phyloP scores from a whole-genome alignment of 768 basidiomycete species.

The Dioszegia hungarica region DNA sequence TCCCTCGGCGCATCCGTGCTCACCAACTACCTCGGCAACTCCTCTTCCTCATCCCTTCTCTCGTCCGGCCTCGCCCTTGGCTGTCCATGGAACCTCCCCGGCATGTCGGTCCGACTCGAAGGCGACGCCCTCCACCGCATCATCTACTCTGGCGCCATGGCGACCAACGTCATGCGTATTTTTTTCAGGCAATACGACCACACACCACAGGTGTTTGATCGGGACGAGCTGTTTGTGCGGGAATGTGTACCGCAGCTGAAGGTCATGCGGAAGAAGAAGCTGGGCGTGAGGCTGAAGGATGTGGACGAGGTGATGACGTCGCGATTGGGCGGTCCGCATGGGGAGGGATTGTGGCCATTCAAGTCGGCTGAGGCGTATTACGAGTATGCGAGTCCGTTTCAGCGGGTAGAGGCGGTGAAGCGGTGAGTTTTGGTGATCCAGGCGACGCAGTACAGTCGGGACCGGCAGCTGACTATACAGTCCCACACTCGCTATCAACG shows the following conservation, averaged over 20 bases:
- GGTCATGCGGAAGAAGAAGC: conserved; percentile 12
- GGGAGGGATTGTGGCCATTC: conserved; percentile 46
- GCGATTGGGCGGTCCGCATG: conserved; percentile 37
- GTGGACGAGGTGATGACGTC: conserved; percentile 41
- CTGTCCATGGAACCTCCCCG: conserved; percentile 44
- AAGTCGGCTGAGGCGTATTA: conserved; percentile 45
- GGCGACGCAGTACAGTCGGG: background rate
- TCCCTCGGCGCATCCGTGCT: conserved; percentile 90
- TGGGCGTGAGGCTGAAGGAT: conserved; percentile 24
- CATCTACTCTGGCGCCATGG: conserved; percentile 45
- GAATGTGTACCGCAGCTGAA: conserved; percentile 16
- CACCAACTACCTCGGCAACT: conserved; percentile 81
- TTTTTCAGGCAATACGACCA: conserved; percentile 34
- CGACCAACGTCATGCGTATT: conserved; percentile 34
- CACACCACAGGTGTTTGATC: conserved; percentile 22
- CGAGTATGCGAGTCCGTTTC: conserved; percentile 43
- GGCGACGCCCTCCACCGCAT: conserved; percentile 28
- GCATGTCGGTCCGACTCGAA: conserved; percentile 46
- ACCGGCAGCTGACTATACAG: conserved; percentile 14
- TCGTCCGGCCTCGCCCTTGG: conserved; percentile 39
- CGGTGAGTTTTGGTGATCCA: no score
- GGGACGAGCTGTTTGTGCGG: conserved; percentile 5
- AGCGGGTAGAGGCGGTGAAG: conserved; percentile 32
- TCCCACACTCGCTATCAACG: conserved; percentile 46
- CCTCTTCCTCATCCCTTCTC: conserved; percentile 53